Base-by-base conservation (phyloP, 2,329 filamentous ascomycete genomes). In the Thelonectria blattea region DNA sequence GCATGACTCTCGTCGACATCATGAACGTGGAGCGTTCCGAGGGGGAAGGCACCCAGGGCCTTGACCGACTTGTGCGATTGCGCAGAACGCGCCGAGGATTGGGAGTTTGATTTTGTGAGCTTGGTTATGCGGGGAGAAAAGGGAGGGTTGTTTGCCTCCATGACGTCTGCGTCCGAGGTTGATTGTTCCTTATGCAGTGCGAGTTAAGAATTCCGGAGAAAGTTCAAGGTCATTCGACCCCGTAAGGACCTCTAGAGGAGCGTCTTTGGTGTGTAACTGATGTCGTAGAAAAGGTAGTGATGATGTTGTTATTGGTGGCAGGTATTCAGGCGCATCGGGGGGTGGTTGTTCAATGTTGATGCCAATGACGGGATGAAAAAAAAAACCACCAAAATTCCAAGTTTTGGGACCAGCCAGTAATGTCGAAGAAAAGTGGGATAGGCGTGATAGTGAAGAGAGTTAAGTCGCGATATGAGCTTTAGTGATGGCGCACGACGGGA, bases 11-110 rank as follows among this genome's bases (percentile, higher is more conserved):
- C 67, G 17, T 62, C 64, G n/a, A 62, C 67, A 30, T 74, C 64
- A 60, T 78, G 73, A 37, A 83, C 70, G 17, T 74, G 76, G 20
- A 84, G 74, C 12, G 71, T 76, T 6, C 81, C 81, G 30, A 80
- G 65, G 12, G 81, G 79, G 56, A 76, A 68, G 1, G 72, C 70
- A n/a, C 79, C 78, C 20, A 77, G 73, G 27, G 74, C 76, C 7
- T 72, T 69, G 63, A 74, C 71, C 5, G 78, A 80, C 48, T 68
- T 74, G 50, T 59, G 61, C 62, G 65, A 52, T 65, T 61, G 12
- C 67, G 72, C 41, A 4, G 27, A 30, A 30, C 27, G 27, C 27
- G 27, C 27, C 27, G 27, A 30, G 9, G 27, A 30, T 30, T 30
- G 27, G 27, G 77, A 78, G 65, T 75, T 66, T 55, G 76, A 76